phyloP scores from a whole-genome alignment of 352 stramenopile genomes.

The Plasmopara halstedii region DNA sequence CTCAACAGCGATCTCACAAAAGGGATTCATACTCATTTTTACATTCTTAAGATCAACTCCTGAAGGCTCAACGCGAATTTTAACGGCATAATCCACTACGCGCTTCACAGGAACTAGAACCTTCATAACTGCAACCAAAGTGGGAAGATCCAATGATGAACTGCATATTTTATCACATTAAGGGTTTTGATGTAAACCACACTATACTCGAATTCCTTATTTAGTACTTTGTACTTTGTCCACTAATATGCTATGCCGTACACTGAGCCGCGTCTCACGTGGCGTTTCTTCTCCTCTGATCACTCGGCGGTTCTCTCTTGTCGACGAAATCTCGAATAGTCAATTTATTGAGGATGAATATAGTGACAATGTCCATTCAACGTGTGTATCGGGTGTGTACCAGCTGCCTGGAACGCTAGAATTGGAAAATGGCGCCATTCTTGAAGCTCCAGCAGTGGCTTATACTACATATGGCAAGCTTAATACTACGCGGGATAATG shows the following conservation, averaged over 20 bases:
- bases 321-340: slow-evolving; percentile 5
- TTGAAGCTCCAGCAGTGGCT: slow-evolving; percentile 72
- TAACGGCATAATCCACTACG: slow-evolving; percentile 97
- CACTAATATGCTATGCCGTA: background rate
- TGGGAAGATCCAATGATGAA: slow-evolving; percentile 1
- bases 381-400: slow-evolving; percentile 37
- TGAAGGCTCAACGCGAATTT: slow-evolving; percentile 92
- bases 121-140: slow-evolving; percentile 41
- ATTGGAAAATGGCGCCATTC: slow-evolving; percentile 56
- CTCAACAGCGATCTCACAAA: slow-evolving; percentile 98
- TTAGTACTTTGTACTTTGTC: background rate
- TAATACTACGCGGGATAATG: slow-evolving; percentile 85
- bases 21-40: slow-evolving; percentile 99
- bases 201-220: too few relatives aligned
- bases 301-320: slow-evolving; percentile 10
- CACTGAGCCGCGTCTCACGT: slow-evolving; percentile 3
- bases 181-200: background rate
- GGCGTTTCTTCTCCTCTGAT: background rate
- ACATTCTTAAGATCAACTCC: slow-evolving; percentile 97
- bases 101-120: slow-evolving; percentile 97
- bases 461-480: slow-evolving; percentile 94
- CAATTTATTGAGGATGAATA: slow-evolving; percentile 55
- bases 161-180: slow-evolving; percentile 5
- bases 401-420: slow-evolving; percentile 29
- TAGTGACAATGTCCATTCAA: slow-evolving; percentile 37